These are phyloP conservation scores for Colletotrichum noveboracense DNA, from an alignment of 2,329 filamentous ascomycete genomes.

Conservation along the genomic window DNA sequence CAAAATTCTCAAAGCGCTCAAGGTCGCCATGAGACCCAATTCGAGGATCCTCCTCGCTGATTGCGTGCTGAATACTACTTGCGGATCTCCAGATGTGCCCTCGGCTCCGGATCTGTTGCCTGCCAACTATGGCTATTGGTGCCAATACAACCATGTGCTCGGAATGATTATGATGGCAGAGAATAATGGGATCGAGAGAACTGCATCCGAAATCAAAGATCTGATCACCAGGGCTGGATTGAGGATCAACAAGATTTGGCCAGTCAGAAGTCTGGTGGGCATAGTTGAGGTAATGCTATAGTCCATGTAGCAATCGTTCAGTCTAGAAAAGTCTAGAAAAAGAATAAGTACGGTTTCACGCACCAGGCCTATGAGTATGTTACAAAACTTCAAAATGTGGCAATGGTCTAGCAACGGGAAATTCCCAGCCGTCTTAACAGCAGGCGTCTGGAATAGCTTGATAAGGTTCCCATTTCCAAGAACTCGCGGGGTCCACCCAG, in stretches of 20 bases:
- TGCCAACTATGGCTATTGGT: slow-evolving; percentile 38
- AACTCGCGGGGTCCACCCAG: neutral
- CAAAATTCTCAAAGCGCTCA: slow-evolving; percentile 26
- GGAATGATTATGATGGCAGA: slow-evolving; percentile 37
- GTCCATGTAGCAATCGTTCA: neutral
- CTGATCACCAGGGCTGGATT: slow-evolving; percentile 33
- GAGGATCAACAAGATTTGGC: slow-evolving; percentile 33
- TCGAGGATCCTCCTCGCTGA: slow-evolving; percentile 28
- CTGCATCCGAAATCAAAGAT: slow-evolving; percentile 32
- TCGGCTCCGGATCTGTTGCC: slow-evolving; percentile 34
- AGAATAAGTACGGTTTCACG: neutral
- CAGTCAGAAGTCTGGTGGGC: slow-evolving; percentile 35
- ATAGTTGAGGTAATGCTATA: slow-evolving; percentile 26
- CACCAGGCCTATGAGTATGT: neutral
- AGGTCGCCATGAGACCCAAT: slow-evolving; percentile 21
- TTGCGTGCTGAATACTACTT: slow-evolving; percentile 40
- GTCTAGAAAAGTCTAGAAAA: neutral
- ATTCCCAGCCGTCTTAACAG: neutral
- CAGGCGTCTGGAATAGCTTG: neutral
- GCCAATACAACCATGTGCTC: slow-evolving; percentile 34
- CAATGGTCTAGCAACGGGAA: neutral
- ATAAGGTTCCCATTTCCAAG: neutral
- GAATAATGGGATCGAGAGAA: slow-evolving; percentile 41
- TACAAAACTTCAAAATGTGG: neutral
- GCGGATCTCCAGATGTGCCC: slow-evolving; percentile 29